phyloP scores from a whole-genome alignment of 1,284 basidiomycete species.

The Malassezia obtusa region DNA sequence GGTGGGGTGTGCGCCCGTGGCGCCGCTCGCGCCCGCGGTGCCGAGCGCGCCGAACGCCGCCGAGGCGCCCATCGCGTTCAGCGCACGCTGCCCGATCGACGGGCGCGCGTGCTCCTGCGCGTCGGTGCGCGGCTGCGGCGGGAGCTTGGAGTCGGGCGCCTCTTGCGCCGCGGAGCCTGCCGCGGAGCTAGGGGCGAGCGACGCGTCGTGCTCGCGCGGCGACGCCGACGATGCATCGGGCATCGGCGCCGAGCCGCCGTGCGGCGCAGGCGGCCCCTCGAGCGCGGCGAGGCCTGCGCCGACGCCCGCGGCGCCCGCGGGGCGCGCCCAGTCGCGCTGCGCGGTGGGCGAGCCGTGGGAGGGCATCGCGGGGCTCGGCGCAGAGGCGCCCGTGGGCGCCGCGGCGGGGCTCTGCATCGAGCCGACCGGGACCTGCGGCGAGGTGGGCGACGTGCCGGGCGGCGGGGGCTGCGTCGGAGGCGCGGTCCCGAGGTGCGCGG shows the following conservation, averaged over 20 bases:
- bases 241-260: too few relatives aligned
- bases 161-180: neutral
- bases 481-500: too few relatives aligned
- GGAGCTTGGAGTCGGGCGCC: neutral
- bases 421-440: neutral
- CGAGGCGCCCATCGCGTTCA: neutral
- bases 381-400: too few relatives aligned
- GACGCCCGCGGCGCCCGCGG: neutral
- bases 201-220: neutral
- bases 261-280: neutral
- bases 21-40: neutral
- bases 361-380: neutral
- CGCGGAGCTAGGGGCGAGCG: neutral
- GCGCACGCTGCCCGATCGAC: neutral
- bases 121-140: neutral
- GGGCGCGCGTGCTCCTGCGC: neutral
- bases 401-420: neutral
- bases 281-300: neutral
- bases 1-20: neutral
- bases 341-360: neutral
- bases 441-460: too few relatives aligned
- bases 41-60: neutral
- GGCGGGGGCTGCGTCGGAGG: too few relatives aligned
- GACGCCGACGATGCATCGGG: too few relatives aligned
- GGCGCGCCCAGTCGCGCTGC: neutral